Base-by-base conservation (phyloP, 2,329 filamentous ascomycete species). In the Penicillium polonicum region DNA sequence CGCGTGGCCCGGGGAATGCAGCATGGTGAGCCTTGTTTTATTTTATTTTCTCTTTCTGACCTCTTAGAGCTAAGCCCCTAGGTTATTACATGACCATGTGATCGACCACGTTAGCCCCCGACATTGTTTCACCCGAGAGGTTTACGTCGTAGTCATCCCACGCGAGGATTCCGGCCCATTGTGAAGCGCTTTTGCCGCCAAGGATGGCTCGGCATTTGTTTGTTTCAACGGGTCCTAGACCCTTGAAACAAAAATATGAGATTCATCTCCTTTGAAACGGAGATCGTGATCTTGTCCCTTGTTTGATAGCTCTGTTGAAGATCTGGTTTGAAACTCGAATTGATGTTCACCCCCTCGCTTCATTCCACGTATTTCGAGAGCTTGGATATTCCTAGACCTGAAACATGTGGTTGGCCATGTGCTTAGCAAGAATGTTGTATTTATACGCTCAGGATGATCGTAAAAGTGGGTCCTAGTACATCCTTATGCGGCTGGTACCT, bases 341-440 rank as follows among this genome's bases (percentile, higher is more conserved):
- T 55, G 57, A 55, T 48, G 48, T 52, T 27, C 29, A 31, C 57
- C 50, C 62, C 65, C 65, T 67, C 64, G 49, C 39, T 59, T 65
- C 60, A 65, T 66, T 60, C 62, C 62, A 21, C 48, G 58, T 48
- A 56, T 60, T 48, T 61, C 48, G 25, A 43, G 59, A 41, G 60
- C 63, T 43, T 41, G 51, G 56, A 44, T 57, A 55, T 45, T 27
- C 48, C 59, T 54, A 45, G 15, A 38, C 49, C 53, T 63, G 55
- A 61, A 60, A 67, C 65, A 67, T 67, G 62, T 65, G 64, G 60
- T 55, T 59, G 31, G 49, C 65, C 64, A 66, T 65, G 64, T 66
- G 64, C 59, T 39, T 38, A 52, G 9, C 23, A 51, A 38, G 48
- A 54, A 57, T 57, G 46, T 43, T 56, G 48, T 53, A 44, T 56